These are phyloP conservation scores for Stropharia rugosoannulata DNA, from an alignment of 768 basidiomycete species.

Conservation along the genomic window DNA sequence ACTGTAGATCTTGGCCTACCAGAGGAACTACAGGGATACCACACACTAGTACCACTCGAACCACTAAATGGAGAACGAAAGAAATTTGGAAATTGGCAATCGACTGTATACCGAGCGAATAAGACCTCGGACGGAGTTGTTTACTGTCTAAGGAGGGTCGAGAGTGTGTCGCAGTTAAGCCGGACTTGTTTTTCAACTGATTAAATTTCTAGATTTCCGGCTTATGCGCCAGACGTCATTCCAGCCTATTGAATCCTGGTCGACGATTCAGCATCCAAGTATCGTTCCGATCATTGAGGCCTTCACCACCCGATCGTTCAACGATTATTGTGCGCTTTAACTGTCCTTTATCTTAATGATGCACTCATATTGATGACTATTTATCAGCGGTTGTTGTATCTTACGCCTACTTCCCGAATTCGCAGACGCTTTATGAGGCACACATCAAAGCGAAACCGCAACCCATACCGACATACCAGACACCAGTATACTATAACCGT, in stretches of 20 bases:
- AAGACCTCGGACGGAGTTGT: slow-evolving; percentile 73
- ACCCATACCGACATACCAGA: slow-evolving; percentile 17
- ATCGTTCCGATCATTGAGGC: slow-evolving; percentile 86
- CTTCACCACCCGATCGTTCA: slow-evolving; percentile 92
- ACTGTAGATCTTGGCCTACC: slow-evolving; percentile 62
- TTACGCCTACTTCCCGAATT: slow-evolving; percentile 85
- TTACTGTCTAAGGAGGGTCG: slow-evolving; percentile 81
- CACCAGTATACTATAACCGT: slow-evolving; percentile 19
- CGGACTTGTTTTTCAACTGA: not conserved
- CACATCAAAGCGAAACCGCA: slow-evolving; percentile 64
- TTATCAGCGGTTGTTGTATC: slow-evolving; percentile 82
- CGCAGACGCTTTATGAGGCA: slow-evolving; percentile 77
- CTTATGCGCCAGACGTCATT: slow-evolving; percentile 83
- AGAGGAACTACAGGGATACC: slow-evolving; percentile 88
- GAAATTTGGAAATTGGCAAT: slow-evolving; percentile 83
- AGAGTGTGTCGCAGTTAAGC: slow-evolving; percentile 54
- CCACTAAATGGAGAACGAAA: slow-evolving; percentile 53
- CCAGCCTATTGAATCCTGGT: slow-evolving; percentile 81
- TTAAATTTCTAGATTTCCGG: slow-evolving; percentile 65
- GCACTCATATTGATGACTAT: not conserved
- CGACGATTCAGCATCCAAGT: slow-evolving; percentile 78
- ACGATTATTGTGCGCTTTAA: slow-evolving; percentile 76
- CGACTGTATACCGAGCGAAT: slow-evolving; percentile 81
- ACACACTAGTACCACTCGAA: slow-evolving; percentile 83
- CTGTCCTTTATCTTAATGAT: not conserved